Conservation (phyloP, 495 filamentous ascomycete genomes). For the Hypoxylon fragiforme region DNA sequence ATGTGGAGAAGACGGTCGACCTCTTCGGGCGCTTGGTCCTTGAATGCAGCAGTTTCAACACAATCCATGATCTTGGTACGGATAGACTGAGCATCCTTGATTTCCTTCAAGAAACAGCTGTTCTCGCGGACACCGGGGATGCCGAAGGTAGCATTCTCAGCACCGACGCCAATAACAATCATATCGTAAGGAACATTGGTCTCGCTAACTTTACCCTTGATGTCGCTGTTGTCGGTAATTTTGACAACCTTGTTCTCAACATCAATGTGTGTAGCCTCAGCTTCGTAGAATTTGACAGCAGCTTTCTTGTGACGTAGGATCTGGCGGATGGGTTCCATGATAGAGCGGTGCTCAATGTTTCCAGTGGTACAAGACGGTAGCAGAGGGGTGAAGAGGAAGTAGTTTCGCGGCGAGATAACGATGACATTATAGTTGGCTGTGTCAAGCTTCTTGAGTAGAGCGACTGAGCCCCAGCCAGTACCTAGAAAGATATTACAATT, state of each 20-base stretch:
- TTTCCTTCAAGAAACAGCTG: conserved; percentile 98
- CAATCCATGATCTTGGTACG: conserved; percentile 99
- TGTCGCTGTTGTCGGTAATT: conserved; percentile 89
- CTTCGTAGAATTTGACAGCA: conserved; percentile 94
- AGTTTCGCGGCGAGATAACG: conserved; percentile 95
- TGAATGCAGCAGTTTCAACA: conserved; percentile 97
- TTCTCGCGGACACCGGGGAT: conserved; percentile 94
- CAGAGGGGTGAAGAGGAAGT: conserved; percentile 98
- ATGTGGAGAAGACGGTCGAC: conserved; percentile 94
- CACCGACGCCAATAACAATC: conserved; percentile 94
- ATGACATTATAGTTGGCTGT: conserved; percentile 98
- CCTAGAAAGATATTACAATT: conserved; percentile 23
- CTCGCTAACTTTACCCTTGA: conserved; percentile 79
- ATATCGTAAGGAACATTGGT: conserved; percentile 97
- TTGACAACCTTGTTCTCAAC: conserved; percentile 83
- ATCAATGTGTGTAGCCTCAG: conserved; percentile 95
- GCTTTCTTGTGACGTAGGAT: conserved; percentile 92
- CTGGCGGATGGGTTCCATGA: conserved; percentile 98
- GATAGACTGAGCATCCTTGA: conserved; percentile 90
- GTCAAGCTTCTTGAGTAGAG: conserved; percentile 96
- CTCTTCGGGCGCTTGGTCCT: conserved; percentile 90
- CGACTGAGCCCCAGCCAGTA: conserved; percentile 95
- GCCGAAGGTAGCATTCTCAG: conserved; percentile 98
- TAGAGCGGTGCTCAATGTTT: conserved; percentile 96
- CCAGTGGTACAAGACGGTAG: conserved; percentile 96